phyloP scores from a whole-genome alignment of 2,329 filamentous ascomycete species.

The Ophiostoma perfectum region DNA sequence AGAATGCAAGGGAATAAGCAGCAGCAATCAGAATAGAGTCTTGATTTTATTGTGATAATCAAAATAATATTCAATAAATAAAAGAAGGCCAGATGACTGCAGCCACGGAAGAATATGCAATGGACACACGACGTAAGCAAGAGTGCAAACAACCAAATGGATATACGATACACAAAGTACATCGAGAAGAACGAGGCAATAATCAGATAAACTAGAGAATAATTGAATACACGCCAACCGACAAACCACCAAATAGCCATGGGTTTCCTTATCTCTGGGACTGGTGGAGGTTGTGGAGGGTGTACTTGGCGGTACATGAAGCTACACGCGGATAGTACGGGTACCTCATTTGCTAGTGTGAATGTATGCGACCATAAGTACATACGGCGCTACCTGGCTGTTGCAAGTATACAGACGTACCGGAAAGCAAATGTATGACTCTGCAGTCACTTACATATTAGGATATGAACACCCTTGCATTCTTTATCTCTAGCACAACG shows the following conservation, averaged over 20 bases:
- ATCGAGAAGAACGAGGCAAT: neutral
- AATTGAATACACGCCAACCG: neutral
- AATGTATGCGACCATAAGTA: neutral
- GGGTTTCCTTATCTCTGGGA: slow-evolving; percentile 27
- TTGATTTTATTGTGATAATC: too few relatives aligned
- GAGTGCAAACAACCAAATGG: neutral
- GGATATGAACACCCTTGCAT: neutral
- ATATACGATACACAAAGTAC: neutral
- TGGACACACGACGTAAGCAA: too few relatives aligned
- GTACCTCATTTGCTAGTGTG: too few relatives aligned
- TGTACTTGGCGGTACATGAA: slow-evolving; percentile 7
- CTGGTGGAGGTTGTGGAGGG: slow-evolving; percentile 9
- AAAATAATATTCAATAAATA: neutral
- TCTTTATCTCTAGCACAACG: neutral
- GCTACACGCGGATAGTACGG: neutral
- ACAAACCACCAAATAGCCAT: slow-evolving; percentile 25
- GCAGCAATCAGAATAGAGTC: too few relatives aligned
- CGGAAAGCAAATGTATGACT: neutral
- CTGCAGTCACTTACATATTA: slow-evolving; percentile 11
- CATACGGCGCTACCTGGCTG: neutral
- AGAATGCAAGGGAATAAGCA: neutral
- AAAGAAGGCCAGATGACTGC: too few relatives aligned
- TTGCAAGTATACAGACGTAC: neutral
- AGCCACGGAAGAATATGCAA: too few relatives aligned
- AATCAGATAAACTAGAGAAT: neutral